Evolutionary conservation across 2,329 filamentous ascomycete species (phyloP).

Genomic region (Trichoderma pleuroti): DNA sequence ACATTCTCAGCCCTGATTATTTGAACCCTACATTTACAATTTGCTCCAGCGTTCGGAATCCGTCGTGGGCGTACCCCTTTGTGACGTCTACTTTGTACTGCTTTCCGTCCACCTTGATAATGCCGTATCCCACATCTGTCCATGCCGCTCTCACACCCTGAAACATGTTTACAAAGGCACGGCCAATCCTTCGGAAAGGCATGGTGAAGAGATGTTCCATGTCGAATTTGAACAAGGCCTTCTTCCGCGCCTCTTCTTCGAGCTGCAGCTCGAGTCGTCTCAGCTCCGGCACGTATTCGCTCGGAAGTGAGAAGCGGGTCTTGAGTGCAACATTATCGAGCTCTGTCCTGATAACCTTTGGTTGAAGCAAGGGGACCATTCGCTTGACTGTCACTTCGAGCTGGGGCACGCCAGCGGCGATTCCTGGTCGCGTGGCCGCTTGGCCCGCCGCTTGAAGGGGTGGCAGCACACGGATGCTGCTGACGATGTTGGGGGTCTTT

Average conservation of each 20-base stretch:
- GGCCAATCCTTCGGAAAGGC: slow-evolving; percentile 51
- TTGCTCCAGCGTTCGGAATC: slow-evolving; percentile 56
- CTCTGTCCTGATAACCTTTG: slow-evolving; percentile 40
- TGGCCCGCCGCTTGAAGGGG: slow-evolving; percentile 32
- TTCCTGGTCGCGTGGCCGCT: slow-evolving; percentile 17
- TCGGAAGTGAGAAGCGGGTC: slow-evolving; percentile 38
- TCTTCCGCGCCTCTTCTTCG: slow-evolving; percentile 37
- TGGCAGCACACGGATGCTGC: slow-evolving; percentile 54
- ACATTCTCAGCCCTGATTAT: slow-evolving; percentile 11
- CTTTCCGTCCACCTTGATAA: slow-evolving; percentile 45
- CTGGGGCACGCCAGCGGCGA: slow-evolving; percentile 33
- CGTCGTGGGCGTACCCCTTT: slow-evolving; percentile 56
- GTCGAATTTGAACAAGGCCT: slow-evolving; percentile 47
- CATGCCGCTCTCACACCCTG: slow-evolving; percentile 47
- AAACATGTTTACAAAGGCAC: slow-evolving; percentile 42
- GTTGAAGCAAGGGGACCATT: slow-evolving; percentile 46
- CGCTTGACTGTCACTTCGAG: slow-evolving; percentile 53
- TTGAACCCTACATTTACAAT: slow-evolving; percentile 39
- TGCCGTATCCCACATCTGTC: slow-evolving; percentile 55
- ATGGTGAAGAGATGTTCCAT: slow-evolving; percentile 54
- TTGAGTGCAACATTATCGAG: slow-evolving; percentile 35
- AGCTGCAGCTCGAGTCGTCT: slow-evolving; percentile 30
- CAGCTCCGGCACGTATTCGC: slow-evolving; percentile 37
- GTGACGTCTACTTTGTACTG: slow-evolving; percentile 57
- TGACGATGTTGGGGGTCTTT: slow-evolving; percentile 56